A percentile compares a stretch with the other conserved stretches of the same genome.
Evolutionary conservation across 129 eudicot species (phyloP).

Genomic region (Helianthus tuberosus): DNA sequence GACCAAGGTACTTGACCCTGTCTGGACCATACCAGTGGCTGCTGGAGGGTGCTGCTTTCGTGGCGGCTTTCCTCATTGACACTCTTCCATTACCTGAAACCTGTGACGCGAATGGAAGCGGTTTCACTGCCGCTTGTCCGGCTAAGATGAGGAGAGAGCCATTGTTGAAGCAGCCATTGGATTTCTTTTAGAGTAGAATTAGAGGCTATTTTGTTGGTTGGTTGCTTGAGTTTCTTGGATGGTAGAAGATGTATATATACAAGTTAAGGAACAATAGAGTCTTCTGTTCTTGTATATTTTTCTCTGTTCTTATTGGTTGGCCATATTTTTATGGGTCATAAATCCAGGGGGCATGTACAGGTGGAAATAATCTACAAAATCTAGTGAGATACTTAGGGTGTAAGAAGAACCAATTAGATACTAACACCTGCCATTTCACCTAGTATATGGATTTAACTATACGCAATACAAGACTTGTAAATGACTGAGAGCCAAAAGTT

Average conservation of each 20-base stretch:
- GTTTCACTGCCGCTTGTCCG: not conserved
- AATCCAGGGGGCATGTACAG: not conserved
- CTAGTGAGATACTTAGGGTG: constrained; percentile 13
- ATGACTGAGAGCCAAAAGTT: not conserved
- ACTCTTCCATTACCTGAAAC: not conserved
- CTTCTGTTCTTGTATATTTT: not conserved
- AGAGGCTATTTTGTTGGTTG: constrained; percentile 6
- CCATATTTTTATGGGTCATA: constrained; percentile 4
- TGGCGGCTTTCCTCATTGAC: not conserved
- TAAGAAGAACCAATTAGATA: not conserved
- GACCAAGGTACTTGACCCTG: not conserved
- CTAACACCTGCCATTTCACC: constrained; percentile 15
- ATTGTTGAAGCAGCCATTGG: not conserved
- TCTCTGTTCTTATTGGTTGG: not conserved
- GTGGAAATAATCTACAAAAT: constrained; percentile 2
- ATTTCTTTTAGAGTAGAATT: no score
- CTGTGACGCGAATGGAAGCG: not conserved
- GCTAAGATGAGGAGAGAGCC: constrained; percentile 1
- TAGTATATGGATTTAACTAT: not conserved
- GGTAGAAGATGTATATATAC: not conserved
- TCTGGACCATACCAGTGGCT: not conserved
- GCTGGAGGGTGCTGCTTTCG: not conserved
- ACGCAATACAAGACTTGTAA: not conserved
- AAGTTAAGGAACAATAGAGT: not conserved
- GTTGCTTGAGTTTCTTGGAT: constrained; percentile 13